Conservation (phyloP, 2,329 filamentous ascomycete species). For the Pyrenophora teres region DNA sequence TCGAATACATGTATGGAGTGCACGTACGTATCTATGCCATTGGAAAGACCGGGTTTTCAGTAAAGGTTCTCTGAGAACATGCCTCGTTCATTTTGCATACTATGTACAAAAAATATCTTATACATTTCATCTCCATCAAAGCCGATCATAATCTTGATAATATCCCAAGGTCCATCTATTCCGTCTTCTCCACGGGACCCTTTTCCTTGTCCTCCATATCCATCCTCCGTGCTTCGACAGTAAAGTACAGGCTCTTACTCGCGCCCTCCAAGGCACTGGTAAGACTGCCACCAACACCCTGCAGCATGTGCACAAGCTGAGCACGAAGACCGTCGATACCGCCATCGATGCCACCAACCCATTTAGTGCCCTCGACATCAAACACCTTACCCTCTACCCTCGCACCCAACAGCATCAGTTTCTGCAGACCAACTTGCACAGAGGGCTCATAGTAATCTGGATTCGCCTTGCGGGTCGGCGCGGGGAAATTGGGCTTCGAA, state of each 20-base stretch:
- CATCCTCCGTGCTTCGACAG: constrained; percentile 78
- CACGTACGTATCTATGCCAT: no score
- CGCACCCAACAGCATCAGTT: constrained; percentile 84
- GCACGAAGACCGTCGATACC: constrained; percentile 79
- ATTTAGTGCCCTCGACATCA: constrained; percentile 71
- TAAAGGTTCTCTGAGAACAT: no score
- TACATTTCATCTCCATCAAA: no score
- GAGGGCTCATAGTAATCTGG: constrained; percentile 80
- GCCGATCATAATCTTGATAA: neutral
- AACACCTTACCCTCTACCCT: constrained; percentile 85
- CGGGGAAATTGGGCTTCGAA: constrained; percentile 69
- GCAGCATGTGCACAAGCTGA: constrained; percentile 80
- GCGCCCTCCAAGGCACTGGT: constrained; percentile 79
- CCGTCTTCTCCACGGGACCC: constrained; percentile 25
- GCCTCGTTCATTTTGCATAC: no score
- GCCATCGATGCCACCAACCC: constrained; percentile 77
- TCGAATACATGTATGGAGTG: no score
- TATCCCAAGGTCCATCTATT: constrained; percentile 3
- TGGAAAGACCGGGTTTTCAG: no score
- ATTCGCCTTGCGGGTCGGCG: constrained; percentile 74
- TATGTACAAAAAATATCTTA: no score
- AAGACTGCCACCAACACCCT: constrained; percentile 76
- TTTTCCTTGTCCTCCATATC: constrained; percentile 77
- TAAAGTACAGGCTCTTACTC: constrained; percentile 81
- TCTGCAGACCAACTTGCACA: constrained; percentile 82